These are phyloP conservation scores for Ceratocystis variospora DNA, from an alignment of 2,329 filamentous ascomycete species.

Conservation along the genomic window DNA sequence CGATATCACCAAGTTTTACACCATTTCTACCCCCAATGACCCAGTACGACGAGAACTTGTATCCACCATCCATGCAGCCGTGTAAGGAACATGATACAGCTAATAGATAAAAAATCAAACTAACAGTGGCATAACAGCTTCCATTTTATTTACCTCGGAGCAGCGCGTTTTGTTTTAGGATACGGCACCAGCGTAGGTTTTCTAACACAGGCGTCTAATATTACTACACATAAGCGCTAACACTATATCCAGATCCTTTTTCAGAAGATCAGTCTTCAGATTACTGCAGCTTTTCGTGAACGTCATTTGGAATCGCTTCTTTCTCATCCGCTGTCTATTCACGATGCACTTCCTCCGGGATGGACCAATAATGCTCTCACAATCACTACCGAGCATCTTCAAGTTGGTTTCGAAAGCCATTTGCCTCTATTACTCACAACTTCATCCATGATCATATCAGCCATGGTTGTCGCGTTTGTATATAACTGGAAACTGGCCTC, in stretches of 20 bases:
- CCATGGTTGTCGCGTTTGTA: constrained; percentile 37
- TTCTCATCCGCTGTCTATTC: constrained; percentile 33
- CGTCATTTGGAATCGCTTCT: constrained; percentile 37
- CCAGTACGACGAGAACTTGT: neutral
- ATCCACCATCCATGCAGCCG: neutral
- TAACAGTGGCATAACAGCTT: constrained; percentile 8
- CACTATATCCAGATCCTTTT: neutral
- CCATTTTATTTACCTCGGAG: constrained; percentile 25
- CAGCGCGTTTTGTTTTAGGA: constrained; percentile 26
- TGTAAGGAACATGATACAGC: neutral
- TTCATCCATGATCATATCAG: constrained; percentile 30
- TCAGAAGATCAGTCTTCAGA: constrained; percentile 28
- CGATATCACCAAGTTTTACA: constrained; percentile 6
- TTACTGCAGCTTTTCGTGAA: constrained; percentile 37
- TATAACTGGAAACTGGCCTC: constrained; percentile 40
- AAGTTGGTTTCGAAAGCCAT: constrained; percentile 41
- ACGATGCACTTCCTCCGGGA: constrained; percentile 37
- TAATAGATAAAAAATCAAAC: neutral
- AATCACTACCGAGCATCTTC: constrained; percentile 37
- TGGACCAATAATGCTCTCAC: constrained; percentile 40
- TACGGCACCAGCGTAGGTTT: constrained; percentile 26
- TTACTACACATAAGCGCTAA: neutral
- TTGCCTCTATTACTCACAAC: constrained; percentile 32
- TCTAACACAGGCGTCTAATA: neutral
- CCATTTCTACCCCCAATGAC: neutral